phyloP scores from a whole-genome alignment of 345 rosid species.

The Citrus reticulata region DNA sequence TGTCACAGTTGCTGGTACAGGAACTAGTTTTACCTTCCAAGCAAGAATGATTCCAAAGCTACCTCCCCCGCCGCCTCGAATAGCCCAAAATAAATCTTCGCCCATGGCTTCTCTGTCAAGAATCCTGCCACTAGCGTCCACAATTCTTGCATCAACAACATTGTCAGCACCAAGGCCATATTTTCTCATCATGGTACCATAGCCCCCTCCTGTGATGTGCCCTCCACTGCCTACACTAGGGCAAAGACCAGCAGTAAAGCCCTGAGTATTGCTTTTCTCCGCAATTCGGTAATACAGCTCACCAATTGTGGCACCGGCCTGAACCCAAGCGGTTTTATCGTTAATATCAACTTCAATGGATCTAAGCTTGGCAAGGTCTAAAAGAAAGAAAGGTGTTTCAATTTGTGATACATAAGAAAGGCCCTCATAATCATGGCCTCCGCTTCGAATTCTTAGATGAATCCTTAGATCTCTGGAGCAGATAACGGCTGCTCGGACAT shows the following conservation, averaged over 20 bases:
- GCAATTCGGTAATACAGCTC: constrained; percentile 26
- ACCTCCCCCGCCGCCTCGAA: constrained; percentile 16
- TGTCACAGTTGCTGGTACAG: constrained; percentile 15
- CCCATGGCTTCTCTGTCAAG: constrained; percentile 16
- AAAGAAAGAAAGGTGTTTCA: constrained; percentile 22
- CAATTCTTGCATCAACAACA: constrained; percentile 18
- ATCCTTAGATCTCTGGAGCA: constrained; percentile 16
- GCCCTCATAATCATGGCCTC: constrained; percentile 37
- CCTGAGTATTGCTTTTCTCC: constrained; percentile 16
- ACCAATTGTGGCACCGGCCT: constrained; percentile 32
- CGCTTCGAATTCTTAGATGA: constrained; percentile 24
- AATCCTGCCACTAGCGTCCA: constrained; percentile 1
- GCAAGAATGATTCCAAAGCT: constrained; percentile 15
- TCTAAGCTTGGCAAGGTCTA: constrained; percentile 25
- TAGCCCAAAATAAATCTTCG: constrained; percentile 25
- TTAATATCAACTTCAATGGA: constrained; percentile 17
- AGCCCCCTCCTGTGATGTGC: constrained; percentile 13
- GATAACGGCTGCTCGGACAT: constrained; percentile 24
- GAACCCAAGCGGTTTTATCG: constrained; percentile 25
- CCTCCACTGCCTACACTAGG: constrained; percentile 25
- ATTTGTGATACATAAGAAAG: constrained; percentile 24
- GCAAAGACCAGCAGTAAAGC: constrained; percentile 27
- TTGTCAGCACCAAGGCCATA: constrained; percentile 17
- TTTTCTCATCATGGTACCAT: constrained; percentile 22
- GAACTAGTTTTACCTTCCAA: constrained; percentile 17